phyloP scores from a whole-genome alignment of 2,329 filamentous ascomycete genomes.

The Fusarium tjaetaba region DNA sequence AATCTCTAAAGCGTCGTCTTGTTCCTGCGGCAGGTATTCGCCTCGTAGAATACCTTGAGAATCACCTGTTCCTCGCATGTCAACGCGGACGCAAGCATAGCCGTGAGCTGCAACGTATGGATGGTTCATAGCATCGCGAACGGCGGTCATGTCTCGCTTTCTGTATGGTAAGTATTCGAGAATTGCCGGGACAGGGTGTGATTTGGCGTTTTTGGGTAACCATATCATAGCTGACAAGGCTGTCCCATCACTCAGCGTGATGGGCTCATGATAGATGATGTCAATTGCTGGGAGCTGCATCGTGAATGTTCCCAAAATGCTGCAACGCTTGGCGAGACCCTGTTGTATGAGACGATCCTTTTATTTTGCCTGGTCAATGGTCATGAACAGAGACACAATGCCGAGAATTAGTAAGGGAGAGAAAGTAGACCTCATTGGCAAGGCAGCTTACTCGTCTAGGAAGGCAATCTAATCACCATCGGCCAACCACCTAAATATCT shows the following conservation, averaged over 20 bases:
- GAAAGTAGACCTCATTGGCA: no score
- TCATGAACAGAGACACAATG: no score
- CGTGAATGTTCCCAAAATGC: fast-evolving
- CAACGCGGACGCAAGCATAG: background rate
- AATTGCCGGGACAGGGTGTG: slow-evolving; percentile 1
- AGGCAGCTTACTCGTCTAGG: background rate
- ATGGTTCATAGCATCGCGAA: slow-evolving; percentile 5
- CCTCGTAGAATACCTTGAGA: background rate
- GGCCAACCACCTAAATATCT: background rate
- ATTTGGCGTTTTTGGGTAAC: background rate
- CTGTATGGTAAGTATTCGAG: slow-evolving; percentile 3
- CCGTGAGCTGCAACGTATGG: background rate
- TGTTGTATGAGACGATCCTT: no score
- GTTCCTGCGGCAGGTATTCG: background rate
- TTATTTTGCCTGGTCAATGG: no score
- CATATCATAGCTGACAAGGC: slow-evolving; percentile 8
- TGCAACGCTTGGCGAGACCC: background rate
- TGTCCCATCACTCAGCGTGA: background rate
- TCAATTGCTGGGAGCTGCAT: slow-evolving; percentile 2
- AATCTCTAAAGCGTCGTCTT: background rate
- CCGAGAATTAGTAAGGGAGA: no score
- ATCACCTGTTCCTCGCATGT: slow-evolving; percentile 7
- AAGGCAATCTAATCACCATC: background rate
- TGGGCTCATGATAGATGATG: slow-evolving; percentile 4
- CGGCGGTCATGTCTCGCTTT: slow-evolving; percentile 2